Evolutionary conservation across 1,284 basidiomycete genomes (phyloP).

Genomic region (Fomitopsis palustris): DNA sequence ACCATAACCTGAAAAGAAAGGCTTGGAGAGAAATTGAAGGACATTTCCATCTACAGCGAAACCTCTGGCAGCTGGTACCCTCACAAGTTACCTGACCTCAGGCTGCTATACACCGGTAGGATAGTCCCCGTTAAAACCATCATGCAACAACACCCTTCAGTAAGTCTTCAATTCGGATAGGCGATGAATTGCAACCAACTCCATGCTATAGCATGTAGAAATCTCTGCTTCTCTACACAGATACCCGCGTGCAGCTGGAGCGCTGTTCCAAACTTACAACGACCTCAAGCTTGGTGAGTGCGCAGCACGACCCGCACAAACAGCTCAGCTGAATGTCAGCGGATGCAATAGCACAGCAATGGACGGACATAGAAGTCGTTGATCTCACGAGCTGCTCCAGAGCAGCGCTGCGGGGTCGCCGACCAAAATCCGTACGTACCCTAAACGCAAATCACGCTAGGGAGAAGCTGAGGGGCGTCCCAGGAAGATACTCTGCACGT

Average conservation of each 20-base stretch:
- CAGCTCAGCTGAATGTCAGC: background rate
- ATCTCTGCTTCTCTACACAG: conserved; percentile 23
- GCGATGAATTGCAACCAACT: background rate
- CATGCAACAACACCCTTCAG: conserved; percentile 23
- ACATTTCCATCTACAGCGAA: too few species aligned
- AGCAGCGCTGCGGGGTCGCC: conserved; percentile 56
- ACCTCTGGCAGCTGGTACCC: too few species aligned
- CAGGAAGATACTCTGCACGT: conserved; percentile 45
- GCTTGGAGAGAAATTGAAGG: too few species aligned
- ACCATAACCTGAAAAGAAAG: too few species aligned
- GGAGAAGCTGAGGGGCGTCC: background rate
- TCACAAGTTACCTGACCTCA: too few species aligned
- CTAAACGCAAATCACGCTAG: background rate
- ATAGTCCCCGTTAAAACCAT: too few species aligned
- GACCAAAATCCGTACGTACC: conserved; percentile 49
- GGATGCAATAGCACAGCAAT: conserved; percentile 58
- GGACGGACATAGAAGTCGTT: conserved; percentile 58
- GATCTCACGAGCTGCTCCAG: conserved; percentile 55
- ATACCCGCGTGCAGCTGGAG: conserved; percentile 29
- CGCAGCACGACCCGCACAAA: background rate
- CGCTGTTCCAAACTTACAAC: conserved; percentile 35
- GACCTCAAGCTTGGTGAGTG: conserved; percentile 29
- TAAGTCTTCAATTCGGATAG: conserved; percentile 3
- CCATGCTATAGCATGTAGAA: conserved; percentile 16
- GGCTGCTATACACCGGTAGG: too few species aligned